Conservation (phyloP, 1,139 yeast genomes). For the Candida sanyaensis region DNA sequence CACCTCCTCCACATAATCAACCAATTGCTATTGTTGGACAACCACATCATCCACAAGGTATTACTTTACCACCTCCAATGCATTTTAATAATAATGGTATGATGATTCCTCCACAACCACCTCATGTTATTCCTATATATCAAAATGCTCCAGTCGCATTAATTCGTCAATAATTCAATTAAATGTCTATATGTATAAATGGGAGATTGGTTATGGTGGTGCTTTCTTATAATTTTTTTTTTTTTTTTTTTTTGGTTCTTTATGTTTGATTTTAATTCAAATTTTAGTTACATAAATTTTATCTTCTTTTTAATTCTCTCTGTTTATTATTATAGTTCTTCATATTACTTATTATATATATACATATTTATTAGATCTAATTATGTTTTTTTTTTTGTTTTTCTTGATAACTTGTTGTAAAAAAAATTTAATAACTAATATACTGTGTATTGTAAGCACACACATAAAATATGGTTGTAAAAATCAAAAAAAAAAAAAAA, state of each 20-base stretch:
- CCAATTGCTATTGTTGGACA: not conserved
- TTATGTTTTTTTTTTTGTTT: too few relatives aligned
- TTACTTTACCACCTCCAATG: constrained; percentile 20
- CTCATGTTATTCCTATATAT: constrained; percentile 1
- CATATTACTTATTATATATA: not conserved
- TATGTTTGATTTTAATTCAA: too few relatives aligned
- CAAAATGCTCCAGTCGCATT: constrained; percentile 18
- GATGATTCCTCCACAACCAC: constrained; percentile 2
- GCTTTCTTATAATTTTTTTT: too few relatives aligned
- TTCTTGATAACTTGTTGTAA: too few relatives aligned
- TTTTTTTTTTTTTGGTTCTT: too few relatives aligned
- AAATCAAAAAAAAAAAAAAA: too few relatives aligned
- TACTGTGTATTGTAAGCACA: too few relatives aligned
- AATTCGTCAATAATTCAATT: constrained; percentile 17
- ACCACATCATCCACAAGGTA: constrained; percentile 2
- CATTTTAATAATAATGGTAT: constrained; percentile 6
- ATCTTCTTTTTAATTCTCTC: not conserved
- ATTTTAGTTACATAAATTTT: not conserved
- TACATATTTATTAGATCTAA: too few relatives aligned
- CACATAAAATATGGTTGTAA: too few relatives aligned
- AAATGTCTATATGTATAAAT: too few relatives aligned
- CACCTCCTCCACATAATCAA: constrained; percentile 3
- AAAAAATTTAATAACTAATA: too few relatives aligned
- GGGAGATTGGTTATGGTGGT: too few relatives aligned
- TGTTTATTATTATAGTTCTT: not conserved